Evolutionary conservation across 2,329 filamentous ascomycete species (phyloP), one percentile per base, ranked within the genome.

Genomic region (Purpureocillium takamizusanense): DNA sequence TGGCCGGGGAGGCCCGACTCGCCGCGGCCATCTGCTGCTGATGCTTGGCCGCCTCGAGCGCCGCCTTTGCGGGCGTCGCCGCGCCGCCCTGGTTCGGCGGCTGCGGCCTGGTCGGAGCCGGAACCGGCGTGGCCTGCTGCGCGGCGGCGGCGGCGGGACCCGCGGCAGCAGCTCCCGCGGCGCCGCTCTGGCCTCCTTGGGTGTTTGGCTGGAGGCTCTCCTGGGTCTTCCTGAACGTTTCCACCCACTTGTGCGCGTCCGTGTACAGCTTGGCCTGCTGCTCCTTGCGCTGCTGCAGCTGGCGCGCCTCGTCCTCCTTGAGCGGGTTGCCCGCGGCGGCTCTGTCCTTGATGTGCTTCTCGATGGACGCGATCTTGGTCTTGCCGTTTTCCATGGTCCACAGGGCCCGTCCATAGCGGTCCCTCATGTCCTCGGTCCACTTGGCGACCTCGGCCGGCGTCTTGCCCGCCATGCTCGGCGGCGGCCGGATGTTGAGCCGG

Each of bases 201-300:
- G 44, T 47, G 15, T 43, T 45, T 31, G 48, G 50, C 31, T 55
- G 54, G 11, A 63, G 48, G 10, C 47, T 48, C 27, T 59, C 60
- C 39, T 71, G 69, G 35, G 67, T 62, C 38, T 67, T 66, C 4
- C 71, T 59, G 31, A 75, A 66, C 5, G 46, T 53, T 12, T 69
- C 66, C 3, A 74, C 64, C 47, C 69, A 74, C 15, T 57, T 62
- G 17, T 67, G 61, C 0, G 70, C 69, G 2, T 74, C 68, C 0
- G 51, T 51, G 43, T 73, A 63, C 8, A 57, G 44, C 44, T 72
- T 75, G 13, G 65, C 54, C 10, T 66, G 53, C 13, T 60, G 53
- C 2, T 67, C 67, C 42, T 65, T 68, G 31, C 63, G 61, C 2
- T 67, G 58, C 31, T 66, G 60, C 11, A 63, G 58, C 17, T 63